Percentiles rank a stretch among this genome's conserved stretches.
These are phyloP conservation scores for Drechslerella stenobrocha DNA, from an alignment of 2,329 filamentous ascomycete genomes.

Conservation along the genomic window DNA sequence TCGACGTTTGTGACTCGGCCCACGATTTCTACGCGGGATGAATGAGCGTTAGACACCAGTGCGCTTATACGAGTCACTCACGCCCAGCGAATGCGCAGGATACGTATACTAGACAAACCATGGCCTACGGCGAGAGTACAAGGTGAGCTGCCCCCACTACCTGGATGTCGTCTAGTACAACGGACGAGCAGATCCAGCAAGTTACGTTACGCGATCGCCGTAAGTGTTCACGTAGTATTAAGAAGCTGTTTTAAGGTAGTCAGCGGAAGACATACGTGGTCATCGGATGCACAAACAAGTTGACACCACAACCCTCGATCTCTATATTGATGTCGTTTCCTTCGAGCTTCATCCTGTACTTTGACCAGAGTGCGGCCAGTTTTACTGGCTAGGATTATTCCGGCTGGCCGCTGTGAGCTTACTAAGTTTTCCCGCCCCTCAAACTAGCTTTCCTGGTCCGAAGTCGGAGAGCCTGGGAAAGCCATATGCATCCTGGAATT, in stretches of 20 bases:
- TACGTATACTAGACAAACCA: slow-evolving; percentile 56
- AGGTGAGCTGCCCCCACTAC: slow-evolving; percentile 67
- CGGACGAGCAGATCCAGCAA: slow-evolving; percentile 1
- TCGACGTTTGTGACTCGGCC: slow-evolving; percentile 71
- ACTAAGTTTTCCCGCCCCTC: neutral
- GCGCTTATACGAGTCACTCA: neutral
- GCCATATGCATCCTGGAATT: slow-evolving; percentile 27
- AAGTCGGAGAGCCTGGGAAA: too few species aligned
- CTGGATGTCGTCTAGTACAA: slow-evolving; percentile 57
- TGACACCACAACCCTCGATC: slow-evolving; percentile 77
- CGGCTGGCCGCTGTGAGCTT: slow-evolving; percentile 35
- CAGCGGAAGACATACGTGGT: slow-evolving; percentile 63
- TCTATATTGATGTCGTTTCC: slow-evolving; percentile 86
- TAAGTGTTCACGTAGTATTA: too few species aligned
- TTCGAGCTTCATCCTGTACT: slow-evolving; percentile 68
- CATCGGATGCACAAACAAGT: slow-evolving; percentile 73
- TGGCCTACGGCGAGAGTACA: slow-evolving; percentile 69
- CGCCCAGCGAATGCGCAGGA: neutral
- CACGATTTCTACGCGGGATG: slow-evolving; percentile 64
- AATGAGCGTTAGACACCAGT: slow-evolving; percentile 16
- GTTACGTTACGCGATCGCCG: too few species aligned
- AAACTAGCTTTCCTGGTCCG: too few species aligned
- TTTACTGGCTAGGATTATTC: slow-evolving; percentile 19
- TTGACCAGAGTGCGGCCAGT: slow-evolving; percentile 40
- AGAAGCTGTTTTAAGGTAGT: too few species aligned